phyloP scores from a whole-genome alignment of 805 yeast genomes.

The Candida qinlingensis region DNA sequence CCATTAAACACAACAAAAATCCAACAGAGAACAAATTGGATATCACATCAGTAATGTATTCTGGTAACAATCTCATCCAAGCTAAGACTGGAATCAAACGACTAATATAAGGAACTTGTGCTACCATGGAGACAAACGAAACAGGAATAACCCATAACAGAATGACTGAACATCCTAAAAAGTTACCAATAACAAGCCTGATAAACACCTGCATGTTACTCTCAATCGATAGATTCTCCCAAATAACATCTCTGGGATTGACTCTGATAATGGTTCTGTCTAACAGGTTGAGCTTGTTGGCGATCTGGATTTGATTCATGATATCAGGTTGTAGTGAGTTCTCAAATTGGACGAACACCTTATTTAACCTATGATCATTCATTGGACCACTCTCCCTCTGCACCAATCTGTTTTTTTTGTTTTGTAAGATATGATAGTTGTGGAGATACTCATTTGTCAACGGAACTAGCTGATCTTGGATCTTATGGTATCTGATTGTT shows the following conservation, averaged over 20 bases:
- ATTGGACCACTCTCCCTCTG: constrained; percentile 20
- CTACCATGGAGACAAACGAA: constrained; percentile 67
- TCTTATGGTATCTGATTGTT: not conserved
- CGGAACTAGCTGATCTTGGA: constrained; percentile 1
- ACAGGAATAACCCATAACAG: constrained; percentile 79
- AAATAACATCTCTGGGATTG: constrained; percentile 62
- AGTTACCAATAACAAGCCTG: constrained; percentile 41
- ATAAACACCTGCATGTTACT: constrained; percentile 32
- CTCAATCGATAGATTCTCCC: constrained; percentile 53
- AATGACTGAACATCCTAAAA: constrained; percentile 43
- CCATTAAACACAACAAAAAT: constrained; percentile 57
- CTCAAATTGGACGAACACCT: constrained; percentile 60
- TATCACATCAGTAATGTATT: constrained; percentile 43
- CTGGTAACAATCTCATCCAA: constrained; percentile 53
- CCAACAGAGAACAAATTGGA: constrained; percentile 66
- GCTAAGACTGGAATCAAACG: constrained; percentile 54
- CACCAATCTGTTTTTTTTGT: constrained; percentile 12
- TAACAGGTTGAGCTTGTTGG: constrained; percentile 37
- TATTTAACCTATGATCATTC: constrained; percentile 29
- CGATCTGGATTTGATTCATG: constrained; percentile 53
- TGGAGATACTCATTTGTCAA: constrained; percentile 4
- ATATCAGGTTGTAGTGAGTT: constrained; percentile 53
- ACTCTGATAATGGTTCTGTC: constrained; percentile 44
- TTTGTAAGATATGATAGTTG: constrained; percentile 7
- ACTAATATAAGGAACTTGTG: constrained; percentile 66